Evolutionary conservation across 441 rosid genomes (phyloP), one percentile per base, ranked within the genome.

Genomic region (Arabidopsis hybrid): DNA sequence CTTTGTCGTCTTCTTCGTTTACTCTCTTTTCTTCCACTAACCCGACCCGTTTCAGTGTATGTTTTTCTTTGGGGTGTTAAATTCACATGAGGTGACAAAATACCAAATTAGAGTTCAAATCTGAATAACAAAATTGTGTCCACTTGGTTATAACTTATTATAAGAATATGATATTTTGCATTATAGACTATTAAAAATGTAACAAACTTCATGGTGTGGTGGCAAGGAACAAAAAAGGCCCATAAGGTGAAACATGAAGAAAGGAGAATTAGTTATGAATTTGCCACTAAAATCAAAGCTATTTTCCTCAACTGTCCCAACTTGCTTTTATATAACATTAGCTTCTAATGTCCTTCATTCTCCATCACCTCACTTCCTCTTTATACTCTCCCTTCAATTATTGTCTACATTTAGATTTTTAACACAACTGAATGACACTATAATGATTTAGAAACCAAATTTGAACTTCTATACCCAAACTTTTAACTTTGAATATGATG

Each of bases 231-330:
- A 69, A 75, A 55, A 69, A 26, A 29, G 45, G 34, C 79, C 79
- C 79, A 75, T 75, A 53, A 60, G 68, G 21, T 75, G 78, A 67
- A 73, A 7, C 36, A 66, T 58, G 72, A 73, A 73, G 60, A 31
- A 58, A 45, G 42, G 65, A 40, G 56, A 62, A 53, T 61, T 61
- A 53, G 65, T 62, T 75, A 38, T 69, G 68, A 67, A 43, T 34
- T 60, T 60, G 57, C 62, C 73, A 60, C 73, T 60, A 67, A 74
- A 52, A 67, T 60, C 14, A 67, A 60, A 66, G 42, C 5, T 65
- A 17, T 5, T 51, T 74, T 4, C 78, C 64, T 43, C 73, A 74
- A 74, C 63, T 75, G 79, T 68, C 74, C 74, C 74, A 75, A 75
- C 74, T 75, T 75, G 79, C 59, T 42, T 60, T 67, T 51, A 67